Evolutionary conservation across 2,329 filamentous ascomycete genomes (phyloP), one percentile per base, ranked within the genome.

Genomic region (Colletotrichum tamarilloi): DNA sequence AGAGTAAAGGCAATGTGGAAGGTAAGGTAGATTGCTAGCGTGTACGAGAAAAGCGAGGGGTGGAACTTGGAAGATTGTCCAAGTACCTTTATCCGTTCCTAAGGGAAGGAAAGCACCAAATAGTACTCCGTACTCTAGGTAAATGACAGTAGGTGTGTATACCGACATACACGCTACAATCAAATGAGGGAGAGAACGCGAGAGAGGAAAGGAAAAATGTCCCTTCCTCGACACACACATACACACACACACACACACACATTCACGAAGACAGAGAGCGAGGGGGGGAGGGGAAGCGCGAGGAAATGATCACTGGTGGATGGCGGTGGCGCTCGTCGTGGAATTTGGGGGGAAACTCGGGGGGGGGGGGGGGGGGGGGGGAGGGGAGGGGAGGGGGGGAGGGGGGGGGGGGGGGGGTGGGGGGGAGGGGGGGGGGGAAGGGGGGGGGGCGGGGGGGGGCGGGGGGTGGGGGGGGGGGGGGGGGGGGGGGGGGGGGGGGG

Each of bases 241-340:
- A 14, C 3, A 30, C 26, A 35, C 5, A 42, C 11, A 35, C 11
- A 35, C 32, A 12, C 32, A 12, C 32, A 22, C 22, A 22, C 8
- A 52, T 35, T 12, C 32, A 35, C 11, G 8, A 9, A 32, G 30
- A 32, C 9, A 32, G 49, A 30, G 38, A 38, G 35, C 12, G 49
- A 28, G n/a, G 24, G 49, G 55, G 55, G 28, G 53, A 58, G 16
- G 16, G 6, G 57, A 35, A 16, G n/a, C 53, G 12, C 26, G 46
- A 53, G 22, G 22, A 53, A 52, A 32, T 32, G 12, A 57, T 22
- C 42, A n/a, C 32, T 62, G 19, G 38, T 22, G 24, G 26, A 49
- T 22, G 38, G 59, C 12, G 46, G 68, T 62, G 72, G 68, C 53
- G 53, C 59, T 66, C 46, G 56, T 65, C 24, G 73, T 73, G 69